Evolutionary conservation across 148 eudicot genomes (phyloP).

Genomic region (Persicaria tinctoria): DNA sequence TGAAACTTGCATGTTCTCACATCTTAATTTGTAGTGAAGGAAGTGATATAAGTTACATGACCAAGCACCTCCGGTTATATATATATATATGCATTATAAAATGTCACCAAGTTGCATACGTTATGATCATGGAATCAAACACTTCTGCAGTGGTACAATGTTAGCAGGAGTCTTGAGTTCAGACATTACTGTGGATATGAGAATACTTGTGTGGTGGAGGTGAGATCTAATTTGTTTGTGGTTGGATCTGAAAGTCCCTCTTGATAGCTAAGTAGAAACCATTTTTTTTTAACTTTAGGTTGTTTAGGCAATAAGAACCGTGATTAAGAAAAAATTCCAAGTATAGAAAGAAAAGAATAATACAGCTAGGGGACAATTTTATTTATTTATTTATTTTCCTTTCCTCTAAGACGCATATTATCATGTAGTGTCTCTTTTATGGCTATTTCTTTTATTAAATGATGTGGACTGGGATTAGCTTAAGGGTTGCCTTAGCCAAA

Average conservation of each 20-base stretch:
- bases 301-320: not conserved
- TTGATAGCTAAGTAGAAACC: too few species aligned
- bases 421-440: not conserved
- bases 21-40: too few species aligned
- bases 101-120: not conserved
- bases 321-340: not conserved
- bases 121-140: not conserved
- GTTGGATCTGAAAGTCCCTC: too few species aligned
- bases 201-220: not conserved
- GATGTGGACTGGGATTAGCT: not conserved
- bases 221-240: not conserved
- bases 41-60: too few species aligned
- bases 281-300: not conserved
- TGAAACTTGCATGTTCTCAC: too few species aligned
- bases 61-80: too few species aligned
- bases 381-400: not conserved
- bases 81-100: too few species aligned
- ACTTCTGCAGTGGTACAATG: not conserved
- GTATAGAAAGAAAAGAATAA: not conserved
- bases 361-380: not conserved
- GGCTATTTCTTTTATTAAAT: not conserved
- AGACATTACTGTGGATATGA: not conserved
- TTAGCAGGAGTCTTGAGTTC: too few species aligned
- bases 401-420: not conserved
- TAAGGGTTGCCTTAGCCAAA: not conserved